These are phyloP conservation scores for Falciphora oryzae DNA, from an alignment of 2,329 filamentous ascomycete species.

Conservation along the genomic window DNA sequence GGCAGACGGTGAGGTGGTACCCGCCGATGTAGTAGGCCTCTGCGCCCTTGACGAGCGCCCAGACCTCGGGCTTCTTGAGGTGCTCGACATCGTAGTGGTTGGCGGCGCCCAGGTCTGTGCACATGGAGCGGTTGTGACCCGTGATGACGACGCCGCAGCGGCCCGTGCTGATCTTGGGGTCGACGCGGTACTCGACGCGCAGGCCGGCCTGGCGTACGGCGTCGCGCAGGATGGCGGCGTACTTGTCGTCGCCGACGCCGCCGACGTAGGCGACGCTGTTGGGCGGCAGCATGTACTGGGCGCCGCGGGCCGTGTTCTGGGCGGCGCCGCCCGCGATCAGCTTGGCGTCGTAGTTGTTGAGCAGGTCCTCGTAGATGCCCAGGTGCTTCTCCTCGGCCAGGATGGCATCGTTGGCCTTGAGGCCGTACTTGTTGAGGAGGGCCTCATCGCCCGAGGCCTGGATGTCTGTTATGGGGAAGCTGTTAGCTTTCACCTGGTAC, in stretches of 20 bases:
- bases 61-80: constrained; percentile 84
- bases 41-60: constrained; percentile 84
- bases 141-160: constrained; percentile 97
- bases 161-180: constrained; percentile 77
- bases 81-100: constrained; percentile 97
- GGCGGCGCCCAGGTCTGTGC: constrained; percentile 90
- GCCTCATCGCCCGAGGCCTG: constrained; percentile 78
- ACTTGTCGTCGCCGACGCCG: constrained; percentile 93
- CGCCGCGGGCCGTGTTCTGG: constrained; percentile 94
- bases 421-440: constrained; percentile 83
- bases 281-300: constrained; percentile 87
- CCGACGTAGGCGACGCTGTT: constrained; percentile 92
- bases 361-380: constrained; percentile 85
- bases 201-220: constrained; percentile 85
- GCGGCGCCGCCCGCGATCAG: constrained; percentile 93
- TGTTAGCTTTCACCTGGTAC: neutral
- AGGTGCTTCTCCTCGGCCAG: constrained; percentile 90
- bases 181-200: constrained; percentile 90
- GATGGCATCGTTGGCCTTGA: constrained; percentile 97
- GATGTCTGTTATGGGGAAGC: constrained; percentile 58
- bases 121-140: constrained; percentile 89
- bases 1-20: constrained; percentile 95
- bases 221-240: constrained; percentile 79
- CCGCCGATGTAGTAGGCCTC: constrained; percentile 90
- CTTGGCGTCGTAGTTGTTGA: constrained; percentile 88